phyloP scores from a whole-genome alignment of 225 moss, liverwort and hornwort species.

The Physcomitrellopsis africana region DNA sequence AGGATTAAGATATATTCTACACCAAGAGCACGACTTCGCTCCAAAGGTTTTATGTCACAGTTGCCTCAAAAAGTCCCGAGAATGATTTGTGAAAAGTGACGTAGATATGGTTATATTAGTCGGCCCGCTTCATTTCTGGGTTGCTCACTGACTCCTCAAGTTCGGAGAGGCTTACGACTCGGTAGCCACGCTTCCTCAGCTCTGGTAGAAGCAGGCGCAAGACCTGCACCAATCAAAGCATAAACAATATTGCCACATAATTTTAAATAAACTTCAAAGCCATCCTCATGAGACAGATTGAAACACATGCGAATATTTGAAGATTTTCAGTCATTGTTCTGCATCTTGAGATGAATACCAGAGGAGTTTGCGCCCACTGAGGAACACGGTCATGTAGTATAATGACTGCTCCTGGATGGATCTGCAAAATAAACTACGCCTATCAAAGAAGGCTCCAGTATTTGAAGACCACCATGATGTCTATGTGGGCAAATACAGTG shows the following conservation, averaged over 20 bases:
- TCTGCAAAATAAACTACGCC: constrained; percentile 34
- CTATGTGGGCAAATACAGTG: background rate
- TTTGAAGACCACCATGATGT: background rate
- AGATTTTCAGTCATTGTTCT: too few relatives aligned
- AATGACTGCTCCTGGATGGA: constrained; percentile 68
- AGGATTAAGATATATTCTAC: too few relatives aligned
- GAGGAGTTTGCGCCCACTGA: constrained; percentile 39
- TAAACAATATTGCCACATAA: background rate
- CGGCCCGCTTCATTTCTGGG: background rate
- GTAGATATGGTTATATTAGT: background rate
- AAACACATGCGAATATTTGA: too few relatives aligned
- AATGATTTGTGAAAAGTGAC: background rate
- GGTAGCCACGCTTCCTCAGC: constrained; percentile 34
- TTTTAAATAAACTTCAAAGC: background rate
- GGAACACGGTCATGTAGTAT: constrained; percentile 51
- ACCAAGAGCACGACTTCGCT: background rate
- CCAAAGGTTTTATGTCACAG: background rate
- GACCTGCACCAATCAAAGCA: constrained; percentile 12
- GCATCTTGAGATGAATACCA: constrained; percentile 21
- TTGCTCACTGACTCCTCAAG: constrained; percentile 9
- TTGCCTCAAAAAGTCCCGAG: background rate
- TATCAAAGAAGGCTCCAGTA: constrained; percentile 3
- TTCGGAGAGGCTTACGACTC: constrained; percentile 34
- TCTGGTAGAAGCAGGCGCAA: constrained; percentile 35
- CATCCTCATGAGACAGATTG: background rate